Evolutionary conservation across 768 basidiomycete species (phyloP), one percentile per base, ranked within the genome.

Genomic region (Boletus rufocinnamomeus): DNA sequence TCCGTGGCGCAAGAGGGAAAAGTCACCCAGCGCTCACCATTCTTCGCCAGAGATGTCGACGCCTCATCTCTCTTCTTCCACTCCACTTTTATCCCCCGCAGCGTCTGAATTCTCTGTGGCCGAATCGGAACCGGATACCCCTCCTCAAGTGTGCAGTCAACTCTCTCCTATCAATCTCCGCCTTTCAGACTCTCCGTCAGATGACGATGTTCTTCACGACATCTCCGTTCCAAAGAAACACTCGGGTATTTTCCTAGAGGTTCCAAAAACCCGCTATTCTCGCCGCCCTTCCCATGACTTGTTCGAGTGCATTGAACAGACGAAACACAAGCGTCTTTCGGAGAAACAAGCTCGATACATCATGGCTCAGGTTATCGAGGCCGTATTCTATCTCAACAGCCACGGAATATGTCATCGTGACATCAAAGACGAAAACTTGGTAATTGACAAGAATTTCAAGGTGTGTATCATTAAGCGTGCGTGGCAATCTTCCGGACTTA

Each of bases 341-440:
- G 94, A 96, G 73, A 76, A 75, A 48, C 85, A 90, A 68, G 89
- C 93, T 11, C 84, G 87, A 52, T 87, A 87, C 73, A 86, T 97
- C 63, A 94, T 96, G 70, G 79, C 81, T 35, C 95, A 98, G 75
- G 84, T 97, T 45, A 91, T 93, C 51, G 89, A 93, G 56, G 90
- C 87, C 38, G 89, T 95, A 7, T 75, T 82, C 60, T 93, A 95
- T 68, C 81, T 98, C 37, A 82, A 96, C 66, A 76, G 79, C 47
- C 87, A 84, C 59, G 93, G 95, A 28, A 91, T 98, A 64, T 86
- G 89, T 0, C 96, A 99, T 72, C 88, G 96, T 41, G 96, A 99
- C 71, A 87, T 99, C 66, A 99, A 99, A 71, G 96, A 98, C 55
- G 96, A 99, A 73, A 99, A 99, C 68, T 73, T 95, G 49, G 84